These are phyloP conservation scores for Terana coerulea DNA, from an alignment of 768 basidiomycete genomes.

Conservation along the genomic window DNA sequence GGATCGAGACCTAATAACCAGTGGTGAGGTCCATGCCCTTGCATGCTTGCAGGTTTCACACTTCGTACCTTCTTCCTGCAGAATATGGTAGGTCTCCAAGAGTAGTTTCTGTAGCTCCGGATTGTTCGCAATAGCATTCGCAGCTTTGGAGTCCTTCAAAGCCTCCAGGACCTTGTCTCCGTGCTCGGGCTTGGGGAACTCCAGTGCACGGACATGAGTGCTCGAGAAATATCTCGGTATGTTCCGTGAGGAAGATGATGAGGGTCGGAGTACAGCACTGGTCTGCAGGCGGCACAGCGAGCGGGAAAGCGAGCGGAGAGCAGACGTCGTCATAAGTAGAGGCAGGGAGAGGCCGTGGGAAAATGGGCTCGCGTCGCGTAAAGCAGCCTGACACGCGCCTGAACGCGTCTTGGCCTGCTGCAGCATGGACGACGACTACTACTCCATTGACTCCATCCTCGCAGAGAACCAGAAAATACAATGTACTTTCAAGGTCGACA, in stretches of 20 bases:
- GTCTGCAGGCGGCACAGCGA: background rate
- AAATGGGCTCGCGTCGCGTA: background rate
- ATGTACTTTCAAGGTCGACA: slow-evolving; percentile 86
- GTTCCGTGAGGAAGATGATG: background rate
- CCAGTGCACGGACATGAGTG: background rate
- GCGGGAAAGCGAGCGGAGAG: background rate
- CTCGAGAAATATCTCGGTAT: background rate
- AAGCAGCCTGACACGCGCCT: background rate
- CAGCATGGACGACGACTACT: slow-evolving; percentile 87
- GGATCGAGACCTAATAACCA: slow-evolving; percentile 8
- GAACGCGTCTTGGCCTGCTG: background rate
- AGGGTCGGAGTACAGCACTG: background rate
- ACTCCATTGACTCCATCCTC: slow-evolving; percentile 85
- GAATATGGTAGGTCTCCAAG: slow-evolving; percentile 7
- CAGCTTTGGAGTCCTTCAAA: slow-evolving; percentile 6
- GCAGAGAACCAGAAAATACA: slow-evolving; percentile 94
- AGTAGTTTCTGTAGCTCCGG: slow-evolving; percentile 8
- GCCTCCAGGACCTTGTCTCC: background rate
- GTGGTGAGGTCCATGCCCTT: too few species aligned
- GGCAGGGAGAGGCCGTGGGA: background rate
- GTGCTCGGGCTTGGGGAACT: slow-evolving; percentile 2
- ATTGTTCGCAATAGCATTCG: slow-evolving; percentile 9
- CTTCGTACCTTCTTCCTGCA: slow-evolving; percentile 18
- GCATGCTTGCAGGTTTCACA: background rate
- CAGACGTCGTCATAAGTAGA: background rate